These are phyloP conservation scores for Neoscytalidium dimidiatum DNA, from an alignment of 2,329 filamentous ascomycete genomes.

Conservation along the genomic window DNA sequence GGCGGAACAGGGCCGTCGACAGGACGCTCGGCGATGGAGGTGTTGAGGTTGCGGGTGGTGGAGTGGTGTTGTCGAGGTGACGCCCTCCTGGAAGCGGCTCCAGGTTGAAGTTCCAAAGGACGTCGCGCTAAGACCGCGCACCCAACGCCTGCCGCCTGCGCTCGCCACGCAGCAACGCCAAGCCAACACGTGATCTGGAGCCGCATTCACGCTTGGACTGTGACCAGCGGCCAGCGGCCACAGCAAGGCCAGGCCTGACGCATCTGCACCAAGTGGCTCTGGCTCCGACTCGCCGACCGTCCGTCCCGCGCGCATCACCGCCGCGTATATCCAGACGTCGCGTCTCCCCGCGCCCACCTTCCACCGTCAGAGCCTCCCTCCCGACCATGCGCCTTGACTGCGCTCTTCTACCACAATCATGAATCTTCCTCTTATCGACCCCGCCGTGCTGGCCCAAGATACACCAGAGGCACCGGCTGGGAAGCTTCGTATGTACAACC, in stretches of 20 bases:
- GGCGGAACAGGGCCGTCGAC: constrained; percentile 27
- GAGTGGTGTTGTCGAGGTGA: constrained; percentile 5
- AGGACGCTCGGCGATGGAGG: constrained; percentile 36
- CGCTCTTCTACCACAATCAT: constrained; percentile 43
- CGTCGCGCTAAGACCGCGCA: neutral
- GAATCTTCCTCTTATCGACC: constrained; percentile 73
- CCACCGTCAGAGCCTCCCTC: neutral
- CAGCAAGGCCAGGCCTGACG: neutral
- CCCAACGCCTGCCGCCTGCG: neutral
- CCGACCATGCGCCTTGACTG: neutral
- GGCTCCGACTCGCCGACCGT: constrained; percentile 12
- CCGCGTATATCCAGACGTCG: constrained; percentile 5
- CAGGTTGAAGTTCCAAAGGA: constrained; percentile 16
- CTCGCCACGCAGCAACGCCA: neutral
- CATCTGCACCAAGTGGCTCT: neutral
- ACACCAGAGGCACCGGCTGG: constrained; percentile 89
- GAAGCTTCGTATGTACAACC: constrained; percentile 66
- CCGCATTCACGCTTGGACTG: neutral
- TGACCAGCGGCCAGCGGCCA: neutral
- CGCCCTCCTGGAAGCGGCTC: constrained; percentile 4
- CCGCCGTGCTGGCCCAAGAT: constrained; percentile 73
- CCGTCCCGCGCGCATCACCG: constrained; percentile 3
- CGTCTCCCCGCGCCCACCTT: neutral
- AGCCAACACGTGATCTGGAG: neutral
- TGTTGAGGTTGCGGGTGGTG: constrained; percentile 27